Base-by-base conservation (phyloP, 1,139 yeast species). In the Waltiozyma sp. region DNA sequence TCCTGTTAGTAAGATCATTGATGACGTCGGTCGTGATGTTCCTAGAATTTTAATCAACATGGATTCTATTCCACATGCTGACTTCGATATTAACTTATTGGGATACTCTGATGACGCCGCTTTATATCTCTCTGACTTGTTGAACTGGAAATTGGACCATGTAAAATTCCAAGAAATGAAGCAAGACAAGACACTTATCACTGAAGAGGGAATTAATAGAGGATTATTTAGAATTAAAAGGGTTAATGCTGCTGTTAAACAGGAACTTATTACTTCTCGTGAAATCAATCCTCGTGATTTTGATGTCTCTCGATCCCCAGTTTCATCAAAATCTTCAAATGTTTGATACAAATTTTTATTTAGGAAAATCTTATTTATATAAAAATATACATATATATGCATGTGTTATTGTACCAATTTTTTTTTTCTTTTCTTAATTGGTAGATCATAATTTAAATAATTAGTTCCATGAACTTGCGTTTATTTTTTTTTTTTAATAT, bases 1-100 rank as follows among this genome's bases (percentile, higher is more conserved):
- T 0, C 98, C 98, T 0, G 97, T 91, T n/a, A 82, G 91, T 39
- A 89, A 87, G 46, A 85, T 91, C 40, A 88, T 88, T n/a, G 80
- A 86, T 46, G 70, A 76, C 60, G 62, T 88, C 1, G 81, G 85
- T 0, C 73, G 73, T 19, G 61, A 73, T 31, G 77, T 87, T 1
- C 97, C 97, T 0, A 96, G 89, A 59, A 70, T 91, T 4, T 68
- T 87, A 45, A 82, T 91, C 47, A 87, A 88, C 57, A 77, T 75
- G 55, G 94, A 87, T 53, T 80, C 86, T 0, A 82, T 87, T n/a
- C 69, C 69, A 39, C 91, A 85, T 58, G 70, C 79, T 42, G 85
- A 81, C 53, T 91, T 91, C 59, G 97, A 89, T 59, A 75, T 87
- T 19, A 76, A 80, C 28, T 60, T 91, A 16, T 65, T 89, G 39